These are phyloP conservation scores for Pseudogymnoascus sp. DNA, from an alignment of 2,329 filamentous ascomycete genomes.

Conservation along the genomic window DNA sequence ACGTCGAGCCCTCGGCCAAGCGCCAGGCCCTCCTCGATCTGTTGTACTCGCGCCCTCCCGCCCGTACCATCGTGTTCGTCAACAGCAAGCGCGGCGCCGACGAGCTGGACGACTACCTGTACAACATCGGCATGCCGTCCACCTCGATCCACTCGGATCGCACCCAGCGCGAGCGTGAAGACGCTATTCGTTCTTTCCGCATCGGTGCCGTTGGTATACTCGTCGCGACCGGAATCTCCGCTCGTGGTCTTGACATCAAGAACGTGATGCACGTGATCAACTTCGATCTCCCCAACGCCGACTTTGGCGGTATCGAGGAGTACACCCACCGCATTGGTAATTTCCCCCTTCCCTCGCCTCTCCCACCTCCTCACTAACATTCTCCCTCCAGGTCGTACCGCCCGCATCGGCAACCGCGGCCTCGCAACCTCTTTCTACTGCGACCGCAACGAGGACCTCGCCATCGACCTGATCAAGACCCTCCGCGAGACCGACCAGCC, in stretches of 20 bases:
- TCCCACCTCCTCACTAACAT: constrained; percentile 12
- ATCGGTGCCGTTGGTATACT: constrained; percentile 67
- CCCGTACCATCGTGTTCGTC: constrained; percentile 82
- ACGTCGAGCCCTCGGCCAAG: constrained; percentile 59
- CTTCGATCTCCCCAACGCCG: constrained; percentile 68
- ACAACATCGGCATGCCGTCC: constrained; percentile 67
- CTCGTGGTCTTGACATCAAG: constrained; percentile 80
- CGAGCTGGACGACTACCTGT: constrained; percentile 79
- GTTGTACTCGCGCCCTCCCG: constrained; percentile 59
- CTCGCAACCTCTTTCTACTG: constrained; percentile 85
- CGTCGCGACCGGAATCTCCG: constrained; percentile 76
- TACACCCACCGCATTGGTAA: constrained; percentile 91
- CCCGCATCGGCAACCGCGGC: constrained; percentile 81
- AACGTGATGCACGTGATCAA: constrained; percentile 91
- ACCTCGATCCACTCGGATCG: constrained; percentile 85
- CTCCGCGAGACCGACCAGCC: constrained; percentile 71
- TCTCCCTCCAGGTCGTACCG: constrained; percentile 64
- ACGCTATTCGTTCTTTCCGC: constrained; percentile 80
- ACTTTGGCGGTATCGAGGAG: constrained; percentile 82
- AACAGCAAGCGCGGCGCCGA: constrained; percentile 75
- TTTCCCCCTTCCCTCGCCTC: constrained; percentile 19
- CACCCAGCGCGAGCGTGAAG: constrained; percentile 85
- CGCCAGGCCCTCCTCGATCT: constrained; percentile 63
- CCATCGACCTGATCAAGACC: constrained; percentile 66
- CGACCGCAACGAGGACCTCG: constrained; percentile 65